phyloP scores from a whole-genome alignment of 2,329 filamentous ascomycete species.

The Ophiostoma fasciatum region DNA sequence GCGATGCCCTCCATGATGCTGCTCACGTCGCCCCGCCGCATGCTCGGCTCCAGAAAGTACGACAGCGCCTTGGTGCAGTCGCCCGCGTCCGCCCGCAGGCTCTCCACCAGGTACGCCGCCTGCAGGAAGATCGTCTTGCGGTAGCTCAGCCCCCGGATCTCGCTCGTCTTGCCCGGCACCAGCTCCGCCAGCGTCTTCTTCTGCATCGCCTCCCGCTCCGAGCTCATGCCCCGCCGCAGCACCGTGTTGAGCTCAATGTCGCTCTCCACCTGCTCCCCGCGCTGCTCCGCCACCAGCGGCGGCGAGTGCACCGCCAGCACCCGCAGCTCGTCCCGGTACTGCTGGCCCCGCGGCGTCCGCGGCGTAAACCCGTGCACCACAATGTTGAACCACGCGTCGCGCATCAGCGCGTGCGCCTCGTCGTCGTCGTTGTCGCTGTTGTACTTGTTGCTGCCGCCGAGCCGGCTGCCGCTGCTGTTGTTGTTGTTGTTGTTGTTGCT shows the following conservation, averaged over 20 bases:
- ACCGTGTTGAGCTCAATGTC: slow-evolving; percentile 96
- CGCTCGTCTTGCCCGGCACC: slow-evolving; percentile 59
- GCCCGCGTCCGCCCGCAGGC: slow-evolving; percentile 68
- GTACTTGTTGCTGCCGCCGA: too few relatives aligned
- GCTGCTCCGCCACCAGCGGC: slow-evolving; percentile 74
- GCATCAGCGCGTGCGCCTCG: slow-evolving; percentile 56
- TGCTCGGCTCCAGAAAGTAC: slow-evolving; percentile 91
- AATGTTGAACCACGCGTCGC: slow-evolving; percentile 97
- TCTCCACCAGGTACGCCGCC: slow-evolving; percentile 79
- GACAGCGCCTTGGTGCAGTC: slow-evolving; percentile 80
- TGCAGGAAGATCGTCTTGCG: slow-evolving; percentile 86
- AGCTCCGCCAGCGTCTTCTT: slow-evolving; percentile 63
- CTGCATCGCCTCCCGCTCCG: slow-evolving; percentile 62
- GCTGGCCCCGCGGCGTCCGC: slow-evolving; percentile 56
- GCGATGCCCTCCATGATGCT: slow-evolving; percentile 50
- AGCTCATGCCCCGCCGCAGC: slow-evolving; percentile 69
- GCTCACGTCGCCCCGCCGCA: slow-evolving; percentile 48
- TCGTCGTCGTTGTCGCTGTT: slow-evolving; percentile 48
- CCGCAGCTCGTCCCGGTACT: slow-evolving; percentile 61
- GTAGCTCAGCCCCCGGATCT: slow-evolving; percentile 74
- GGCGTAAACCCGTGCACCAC: slow-evolving; percentile 82
- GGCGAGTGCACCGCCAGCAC: slow-evolving; percentile 77
- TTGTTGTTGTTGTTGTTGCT: too few relatives aligned
- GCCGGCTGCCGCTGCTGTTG: too few relatives aligned
- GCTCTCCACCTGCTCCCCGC: slow-evolving; percentile 81